Percentiles rank a stretch among this genome's conserved stretches.
phyloP scores from a whole-genome alignment of 768 basidiomycete species.

The Mycena amicta region DNA sequence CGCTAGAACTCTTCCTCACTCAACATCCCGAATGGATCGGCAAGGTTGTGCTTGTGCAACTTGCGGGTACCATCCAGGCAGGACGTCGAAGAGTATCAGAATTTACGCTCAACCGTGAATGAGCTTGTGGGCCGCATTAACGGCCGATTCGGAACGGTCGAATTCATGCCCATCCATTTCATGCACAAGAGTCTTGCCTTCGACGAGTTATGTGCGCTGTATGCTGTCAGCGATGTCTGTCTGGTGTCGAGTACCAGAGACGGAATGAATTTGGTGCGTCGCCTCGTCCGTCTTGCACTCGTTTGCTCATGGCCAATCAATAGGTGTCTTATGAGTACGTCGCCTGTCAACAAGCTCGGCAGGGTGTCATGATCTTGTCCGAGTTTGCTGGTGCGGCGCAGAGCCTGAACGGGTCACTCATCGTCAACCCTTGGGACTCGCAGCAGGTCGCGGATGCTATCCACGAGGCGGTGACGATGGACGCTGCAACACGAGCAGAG shows the following conservation, averaged over 20 bases:
- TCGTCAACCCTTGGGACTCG: constrained; percentile 99
- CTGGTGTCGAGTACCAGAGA: constrained; percentile 94
- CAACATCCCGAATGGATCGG: constrained; percentile 99
- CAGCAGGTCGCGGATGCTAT: constrained; percentile 98
- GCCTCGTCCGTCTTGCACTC: neutral
- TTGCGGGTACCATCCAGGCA: constrained; percentile 97
- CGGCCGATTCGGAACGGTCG: constrained; percentile 97
- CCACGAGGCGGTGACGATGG: constrained; percentile 91
- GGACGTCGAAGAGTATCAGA: constrained; percentile 99
- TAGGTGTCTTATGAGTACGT: constrained; percentile 99
- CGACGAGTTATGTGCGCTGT: constrained; percentile 96
- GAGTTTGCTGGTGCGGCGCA: constrained; percentile 99
- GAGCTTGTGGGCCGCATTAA: constrained; percentile 98
- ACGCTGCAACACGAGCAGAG: constrained; percentile 76
- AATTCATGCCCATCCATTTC: constrained; percentile 99
- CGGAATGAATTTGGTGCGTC: constrained; percentile 93
- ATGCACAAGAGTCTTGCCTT: constrained; percentile 95
- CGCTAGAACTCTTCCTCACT: constrained; percentile 92
- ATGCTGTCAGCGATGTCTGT: constrained; percentile 95
- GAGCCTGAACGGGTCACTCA: constrained; percentile 90
- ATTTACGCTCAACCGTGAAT: constrained; percentile 92
- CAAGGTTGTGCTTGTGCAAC: constrained; percentile 95
- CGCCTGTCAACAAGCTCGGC: constrained; percentile 88
- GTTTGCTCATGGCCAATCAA: constrained; percentile 31
- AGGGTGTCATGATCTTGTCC: constrained; percentile 97